phyloP scores from a whole-genome alignment of 1,284 basidiomycete species.

The Abortiporus biennis region DNA sequence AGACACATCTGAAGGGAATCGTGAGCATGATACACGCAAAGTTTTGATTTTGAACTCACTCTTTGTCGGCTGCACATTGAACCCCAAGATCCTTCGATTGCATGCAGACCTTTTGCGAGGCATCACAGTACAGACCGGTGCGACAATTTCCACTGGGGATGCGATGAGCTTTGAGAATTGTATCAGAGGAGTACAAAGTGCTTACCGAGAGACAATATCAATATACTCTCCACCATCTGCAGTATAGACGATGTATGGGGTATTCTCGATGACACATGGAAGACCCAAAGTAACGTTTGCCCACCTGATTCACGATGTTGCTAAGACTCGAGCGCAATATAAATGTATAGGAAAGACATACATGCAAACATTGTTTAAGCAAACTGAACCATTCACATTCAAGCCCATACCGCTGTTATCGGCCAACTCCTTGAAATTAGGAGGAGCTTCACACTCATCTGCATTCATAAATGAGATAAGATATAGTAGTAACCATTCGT shows the following conservation, averaged over 20 bases:
- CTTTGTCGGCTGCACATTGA: constrained; percentile 73
- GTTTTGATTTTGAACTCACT: constrained; percentile 52
- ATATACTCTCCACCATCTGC: constrained; percentile 45
- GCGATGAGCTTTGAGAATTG: constrained; percentile 1
- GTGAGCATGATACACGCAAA: no score
- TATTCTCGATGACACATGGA: constrained; percentile 73
- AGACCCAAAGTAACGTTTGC: constrained; percentile 65
- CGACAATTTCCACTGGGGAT: constrained; percentile 56
- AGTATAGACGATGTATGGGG: constrained; percentile 66
- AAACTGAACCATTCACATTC: constrained; percentile 79
- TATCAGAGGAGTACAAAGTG: constrained; percentile 11
- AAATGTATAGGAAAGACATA: constrained; percentile 31
- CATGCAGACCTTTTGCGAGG: constrained; percentile 51
- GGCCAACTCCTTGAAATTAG: constrained; percentile 56
- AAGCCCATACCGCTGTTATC: constrained; percentile 52
- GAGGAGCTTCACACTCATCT: constrained; percentile 75
- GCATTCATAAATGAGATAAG: constrained; percentile 5
- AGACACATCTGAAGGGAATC: constrained; percentile 63
- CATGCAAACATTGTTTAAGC: constrained; percentile 78
- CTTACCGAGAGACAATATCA: constrained; percentile 74
- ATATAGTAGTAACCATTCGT: background rate
- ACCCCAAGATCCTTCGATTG: constrained; percentile 49
- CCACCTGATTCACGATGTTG: constrained; percentile 41
- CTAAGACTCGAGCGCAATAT: background rate
- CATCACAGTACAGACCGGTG: constrained; percentile 71